Evolutionary conservation across 352 stramenopile genomes (phyloP).

Genomic region (Discostella stelligera): DNA sequence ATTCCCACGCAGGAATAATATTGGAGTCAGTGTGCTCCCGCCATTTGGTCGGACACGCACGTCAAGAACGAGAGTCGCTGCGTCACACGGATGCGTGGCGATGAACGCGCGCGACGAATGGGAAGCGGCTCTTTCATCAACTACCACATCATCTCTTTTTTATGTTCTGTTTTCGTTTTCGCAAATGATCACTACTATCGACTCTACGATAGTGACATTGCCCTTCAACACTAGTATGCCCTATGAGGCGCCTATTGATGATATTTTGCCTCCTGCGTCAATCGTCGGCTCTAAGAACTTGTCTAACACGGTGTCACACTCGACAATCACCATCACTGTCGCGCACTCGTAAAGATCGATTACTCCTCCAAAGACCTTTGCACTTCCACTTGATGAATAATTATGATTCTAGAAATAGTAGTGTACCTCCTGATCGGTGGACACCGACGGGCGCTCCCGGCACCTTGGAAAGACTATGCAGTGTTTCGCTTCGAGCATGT

Average conservation of each 20-base stretch:
- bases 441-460: constrained; percentile 4
- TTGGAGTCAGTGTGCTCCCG: background rate
- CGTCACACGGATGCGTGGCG: too few relatives aligned
- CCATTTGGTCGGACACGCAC: too few relatives aligned
- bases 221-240: background rate
- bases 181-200: too few relatives aligned
- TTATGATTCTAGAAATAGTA: background rate
- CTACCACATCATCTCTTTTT: too few relatives aligned
- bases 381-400: background rate
- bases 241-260: background rate
- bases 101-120: too few relatives aligned
- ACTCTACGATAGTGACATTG: too few relatives aligned
- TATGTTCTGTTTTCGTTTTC: too few relatives aligned
- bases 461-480: constrained; percentile 39
- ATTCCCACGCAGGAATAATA: background rate
- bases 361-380: background rate
- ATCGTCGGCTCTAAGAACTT: background rate
- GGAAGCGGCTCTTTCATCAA: too few relatives aligned
- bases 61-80: too few relatives aligned
- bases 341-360: background rate
- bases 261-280: constrained; percentile 1
- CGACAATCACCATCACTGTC: background rate
- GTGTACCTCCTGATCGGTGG: background rate
- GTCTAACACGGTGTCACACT: background rate
- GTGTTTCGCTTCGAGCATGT: constrained; percentile 30